phyloP scores from a whole-genome alignment of 2,329 filamentous ascomycete species.

The Nemania bipapillata region DNA sequence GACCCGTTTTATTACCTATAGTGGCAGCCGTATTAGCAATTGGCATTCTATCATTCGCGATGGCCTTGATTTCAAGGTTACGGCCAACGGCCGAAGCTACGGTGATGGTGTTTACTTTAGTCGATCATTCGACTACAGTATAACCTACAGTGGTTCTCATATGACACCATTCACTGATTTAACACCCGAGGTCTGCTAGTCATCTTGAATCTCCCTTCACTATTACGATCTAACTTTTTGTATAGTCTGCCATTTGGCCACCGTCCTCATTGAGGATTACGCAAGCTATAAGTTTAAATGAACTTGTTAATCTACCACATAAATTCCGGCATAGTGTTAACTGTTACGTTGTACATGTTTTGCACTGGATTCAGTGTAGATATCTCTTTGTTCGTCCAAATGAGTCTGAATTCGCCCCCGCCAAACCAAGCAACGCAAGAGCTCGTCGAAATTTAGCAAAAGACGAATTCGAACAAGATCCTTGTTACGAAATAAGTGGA shows the following conservation, averaged over 20 bases:
- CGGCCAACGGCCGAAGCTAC: slow-evolving; percentile 72
- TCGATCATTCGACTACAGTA: slow-evolving; percentile 65
- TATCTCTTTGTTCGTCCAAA: slow-evolving; percentile 73
- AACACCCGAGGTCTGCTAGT: neutral
- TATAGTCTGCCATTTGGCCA: slow-evolving; percentile 63
- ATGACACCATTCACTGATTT: neutral
- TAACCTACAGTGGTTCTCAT: slow-evolving; percentile 57
- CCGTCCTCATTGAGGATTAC: slow-evolving; percentile 71
- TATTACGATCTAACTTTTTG: neutral
- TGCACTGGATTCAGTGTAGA: slow-evolving; percentile 90
- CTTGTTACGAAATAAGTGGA: slow-evolving; percentile 35
- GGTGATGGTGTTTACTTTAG: slow-evolving; percentile 89
- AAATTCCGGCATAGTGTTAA: slow-evolving; percentile 67
- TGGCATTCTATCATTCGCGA: slow-evolving; percentile 92
- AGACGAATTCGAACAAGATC: slow-evolving; percentile 45
- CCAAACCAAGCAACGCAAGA: no score
- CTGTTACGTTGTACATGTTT: slow-evolving; percentile 76
- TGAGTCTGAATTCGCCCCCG: neutral
- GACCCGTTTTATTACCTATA: slow-evolving; percentile 9
- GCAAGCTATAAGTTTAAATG: slow-evolving; percentile 77
- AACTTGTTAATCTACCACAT: slow-evolving; percentile 79
- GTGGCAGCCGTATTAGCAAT: slow-evolving; percentile 76
- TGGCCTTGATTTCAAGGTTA: slow-evolving; percentile 77
- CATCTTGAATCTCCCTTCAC: neutral
- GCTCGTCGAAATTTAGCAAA: neutral